Percentiles rank a stretch among this genome's conserved stretches.
These are phyloP conservation scores for Leucogyrophana mollusca DNA, from an alignment of 768 basidiomycete genomes.

Conservation along the genomic window DNA sequence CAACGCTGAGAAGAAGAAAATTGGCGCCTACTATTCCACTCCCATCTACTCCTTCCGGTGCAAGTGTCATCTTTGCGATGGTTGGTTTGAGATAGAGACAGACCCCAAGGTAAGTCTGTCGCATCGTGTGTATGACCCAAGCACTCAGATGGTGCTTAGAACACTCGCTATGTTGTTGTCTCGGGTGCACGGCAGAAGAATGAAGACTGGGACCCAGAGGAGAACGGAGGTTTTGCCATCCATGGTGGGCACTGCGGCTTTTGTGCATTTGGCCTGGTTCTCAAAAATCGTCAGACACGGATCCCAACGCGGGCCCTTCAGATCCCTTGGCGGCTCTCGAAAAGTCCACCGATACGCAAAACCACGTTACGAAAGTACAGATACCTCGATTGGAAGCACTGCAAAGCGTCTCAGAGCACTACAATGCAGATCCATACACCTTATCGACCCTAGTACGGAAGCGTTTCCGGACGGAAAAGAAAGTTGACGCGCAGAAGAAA, in stretches of 20 bases:
- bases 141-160: constrained; percentile 44
- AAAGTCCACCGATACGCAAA: constrained; percentile 80
- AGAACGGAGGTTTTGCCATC: constrained; percentile 89
- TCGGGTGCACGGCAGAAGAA: constrained; percentile 94
- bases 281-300: constrained; percentile 53
- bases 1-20: constrained; percentile 98
- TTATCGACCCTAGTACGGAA: constrained; percentile 75
- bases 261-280: not conserved
- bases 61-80: constrained; percentile 94
- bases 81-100: constrained; percentile 98
- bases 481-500: constrained; percentile 65
- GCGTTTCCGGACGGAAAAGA: constrained; percentile 86
- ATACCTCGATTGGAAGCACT: constrained; percentile 81
- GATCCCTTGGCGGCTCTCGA: constrained; percentile 90
- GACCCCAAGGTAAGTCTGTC: constrained; percentile 78
- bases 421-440: constrained; percentile 83
- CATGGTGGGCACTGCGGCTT: constrained; percentile 57
- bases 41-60: constrained; percentile 95
- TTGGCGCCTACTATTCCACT: constrained; percentile 92
- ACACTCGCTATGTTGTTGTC: constrained; percentile 90
- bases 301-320: constrained; percentile 54
- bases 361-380: constrained; percentile 68
- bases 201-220: constrained; percentile 96
- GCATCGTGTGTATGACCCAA: not conserved
- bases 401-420: constrained; percentile 71